Evolutionary conservation across 106 monocot genomes (phyloP).

Genomic region (Dendrobium officinale): DNA sequence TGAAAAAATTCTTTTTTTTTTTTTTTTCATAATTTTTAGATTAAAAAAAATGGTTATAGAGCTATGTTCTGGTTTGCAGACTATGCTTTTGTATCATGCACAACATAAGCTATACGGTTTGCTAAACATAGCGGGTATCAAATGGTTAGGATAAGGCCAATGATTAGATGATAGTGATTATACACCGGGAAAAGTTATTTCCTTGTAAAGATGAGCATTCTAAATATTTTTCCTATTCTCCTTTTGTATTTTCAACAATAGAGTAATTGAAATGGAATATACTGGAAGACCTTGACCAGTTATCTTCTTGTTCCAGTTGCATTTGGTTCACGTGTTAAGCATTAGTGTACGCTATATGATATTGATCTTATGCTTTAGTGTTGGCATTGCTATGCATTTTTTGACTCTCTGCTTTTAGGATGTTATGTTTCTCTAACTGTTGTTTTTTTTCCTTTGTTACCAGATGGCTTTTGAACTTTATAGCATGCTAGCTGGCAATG

Average conservation of each 20-base stretch:
- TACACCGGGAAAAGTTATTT: not conserved
- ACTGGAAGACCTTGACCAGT: not conserved
- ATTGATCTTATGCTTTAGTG: not conserved
- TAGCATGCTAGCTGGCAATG: slow-evolving; percentile 75
- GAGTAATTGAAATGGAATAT: not conserved
- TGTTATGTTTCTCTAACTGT: not conserved
- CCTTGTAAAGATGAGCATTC: not conserved
- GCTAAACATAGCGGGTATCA: not conserved
- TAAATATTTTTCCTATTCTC: not conserved
- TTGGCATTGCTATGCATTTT: not conserved
- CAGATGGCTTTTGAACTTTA: slow-evolving; percentile 94
- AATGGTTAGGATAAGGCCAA: not conserved
- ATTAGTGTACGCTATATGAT: not conserved
- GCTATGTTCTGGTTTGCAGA: too few relatives aligned
- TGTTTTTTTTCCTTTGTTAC: slow-evolving; percentile 6
- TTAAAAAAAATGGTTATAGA: too few relatives aligned
- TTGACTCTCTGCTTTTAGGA: not conserved
- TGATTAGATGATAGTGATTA: not conserved
- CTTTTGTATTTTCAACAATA: not conserved
- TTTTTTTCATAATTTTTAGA: too few relatives aligned
- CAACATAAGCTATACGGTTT: not conserved
- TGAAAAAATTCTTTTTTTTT: too few relatives aligned
- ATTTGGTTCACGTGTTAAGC: not conserved
- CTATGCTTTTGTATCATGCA: not conserved
- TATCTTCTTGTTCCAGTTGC: not conserved